Base-by-base conservation (phyloP, 2,329 filamentous ascomycete species). In the Pyricularia pennisetigena region DNA sequence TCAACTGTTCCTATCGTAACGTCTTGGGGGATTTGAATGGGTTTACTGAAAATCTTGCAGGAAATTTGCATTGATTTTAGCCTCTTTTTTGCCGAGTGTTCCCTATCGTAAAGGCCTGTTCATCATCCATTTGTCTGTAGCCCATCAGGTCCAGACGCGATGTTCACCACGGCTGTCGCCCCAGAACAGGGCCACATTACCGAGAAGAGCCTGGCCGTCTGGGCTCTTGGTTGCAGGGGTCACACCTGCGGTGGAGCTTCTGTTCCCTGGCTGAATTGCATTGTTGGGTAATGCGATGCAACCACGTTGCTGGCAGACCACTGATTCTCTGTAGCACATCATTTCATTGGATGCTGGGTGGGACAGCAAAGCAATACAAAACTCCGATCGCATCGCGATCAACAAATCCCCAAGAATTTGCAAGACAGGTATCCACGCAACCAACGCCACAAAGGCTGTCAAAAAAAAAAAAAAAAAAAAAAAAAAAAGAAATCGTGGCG, bases 61-160 rank as follows among this genome's bases (percentile, higher is more conserved):
- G 54, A 59, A 61, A 61, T 61, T 61, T 61, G 57, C 57, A 61
- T 61, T 61, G 57, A 28, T 61, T 26, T 61, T 61, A 61, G 57
- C 57, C 57, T 61, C 24, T 61, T 61, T 59, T 61, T 61, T 61
- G 41, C 41, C 41, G 41, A 54, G 41, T 54, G 16, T 54, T n/a
- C 20, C 41, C 16, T 54, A 8, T 54, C 41, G 41, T 5, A 28
- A 28, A 28, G 57, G 23, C 32, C 23, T 61, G n/a, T 24, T 61
- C 57, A 61, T 61, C 23, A 28, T 24, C 57, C 23, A 61, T 28
- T 61, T 61, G 57, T 14, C 3, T 28, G 57, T 28, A 54, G 41
- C 41, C 20, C 41, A 54, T 54, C 41, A 54, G 32, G 41, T 20
- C 41, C 1, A 20, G 41, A 54, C 41, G 16, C 41, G 41, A 54